A percentile compares a stretch with the other conserved stretches of the same genome.
phyloP scores from a whole-genome alignment of 306 rosid species.

The Cucurbita argyrosperma region DNA sequence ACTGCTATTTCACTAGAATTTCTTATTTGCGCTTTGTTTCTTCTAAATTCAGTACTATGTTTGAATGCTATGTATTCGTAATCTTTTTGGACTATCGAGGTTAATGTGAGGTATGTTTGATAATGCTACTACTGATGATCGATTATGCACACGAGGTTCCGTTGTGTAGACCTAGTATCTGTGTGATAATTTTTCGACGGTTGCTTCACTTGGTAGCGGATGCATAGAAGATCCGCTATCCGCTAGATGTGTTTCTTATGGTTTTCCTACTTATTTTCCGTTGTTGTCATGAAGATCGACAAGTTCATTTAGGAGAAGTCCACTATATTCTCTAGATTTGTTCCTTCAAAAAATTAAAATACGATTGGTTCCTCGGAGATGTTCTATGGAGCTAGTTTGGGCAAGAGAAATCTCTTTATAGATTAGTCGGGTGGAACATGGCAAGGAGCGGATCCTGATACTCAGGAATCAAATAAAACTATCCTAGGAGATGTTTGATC shows the following conservation, averaged over 20 bases:
- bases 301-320: not conserved
- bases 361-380: not conserved
- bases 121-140: not conserved
- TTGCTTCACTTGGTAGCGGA: not conserved
- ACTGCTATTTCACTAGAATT: not conserved
- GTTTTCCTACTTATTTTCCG: not conserved
- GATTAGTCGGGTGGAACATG: not conserved
- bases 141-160: not conserved
- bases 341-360: not conserved
- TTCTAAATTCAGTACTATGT: not conserved
- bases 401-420: not conserved
- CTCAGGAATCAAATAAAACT: not conserved
- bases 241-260: not conserved
- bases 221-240: not conserved
- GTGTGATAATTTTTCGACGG: not conserved
- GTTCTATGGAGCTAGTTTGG: not conserved
- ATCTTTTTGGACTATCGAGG: not conserved
- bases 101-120: not conserved
- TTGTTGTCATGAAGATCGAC: not conserved
- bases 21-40: not conserved
- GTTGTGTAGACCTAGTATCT: not conserved
- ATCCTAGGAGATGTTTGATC: not conserved
- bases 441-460: not conserved
- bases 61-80: not conserved
- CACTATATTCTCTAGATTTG: not conserved